A percentile compares a stretch with the other conserved stretches of the same genome.
Evolutionary conservation across 176 grass and related monocot genomes (phyloP).

Genomic region (Poa pratensis): DNA sequence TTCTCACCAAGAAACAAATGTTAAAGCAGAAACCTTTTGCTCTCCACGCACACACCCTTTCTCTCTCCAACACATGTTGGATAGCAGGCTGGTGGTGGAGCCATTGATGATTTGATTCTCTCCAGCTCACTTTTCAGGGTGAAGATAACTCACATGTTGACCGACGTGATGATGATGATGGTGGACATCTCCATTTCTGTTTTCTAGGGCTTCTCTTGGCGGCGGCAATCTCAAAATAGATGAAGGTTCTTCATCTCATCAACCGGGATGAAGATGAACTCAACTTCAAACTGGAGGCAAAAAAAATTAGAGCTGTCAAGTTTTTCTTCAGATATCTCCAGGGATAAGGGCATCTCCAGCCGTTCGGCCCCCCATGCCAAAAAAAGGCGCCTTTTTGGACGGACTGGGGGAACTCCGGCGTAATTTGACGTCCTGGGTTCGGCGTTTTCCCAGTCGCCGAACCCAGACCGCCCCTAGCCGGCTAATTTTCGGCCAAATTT

Average conservation of each 20-base stretch:
- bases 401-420: too few species aligned
- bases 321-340: too few species aligned
- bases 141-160: constrained; percentile 58
- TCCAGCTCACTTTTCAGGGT: constrained; percentile 20
- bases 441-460: too few species aligned
- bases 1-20: neutral
- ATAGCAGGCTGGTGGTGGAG: constrained; percentile 21
- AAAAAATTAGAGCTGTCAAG: too few species aligned
- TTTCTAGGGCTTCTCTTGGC: neutral
- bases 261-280: neutral
- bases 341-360: too few species aligned
- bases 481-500: too few species aligned
- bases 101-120: constrained; percentile 50
- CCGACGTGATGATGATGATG: constrained; percentile 17
- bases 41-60: neutral
- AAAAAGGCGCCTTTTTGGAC: too few species aligned
- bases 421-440: too few species aligned
- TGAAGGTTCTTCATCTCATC: neutral
- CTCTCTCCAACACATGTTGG: constrained; percentile 45
- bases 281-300: neutral
- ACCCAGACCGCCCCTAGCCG: too few species aligned
- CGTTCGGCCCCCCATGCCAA: too few species aligned
- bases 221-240: neutral
- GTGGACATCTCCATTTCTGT: neutral
- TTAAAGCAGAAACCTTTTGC: neutral